Conservation (phyloP, 139 green algal species). For the Chlorella sp. region DNA sequence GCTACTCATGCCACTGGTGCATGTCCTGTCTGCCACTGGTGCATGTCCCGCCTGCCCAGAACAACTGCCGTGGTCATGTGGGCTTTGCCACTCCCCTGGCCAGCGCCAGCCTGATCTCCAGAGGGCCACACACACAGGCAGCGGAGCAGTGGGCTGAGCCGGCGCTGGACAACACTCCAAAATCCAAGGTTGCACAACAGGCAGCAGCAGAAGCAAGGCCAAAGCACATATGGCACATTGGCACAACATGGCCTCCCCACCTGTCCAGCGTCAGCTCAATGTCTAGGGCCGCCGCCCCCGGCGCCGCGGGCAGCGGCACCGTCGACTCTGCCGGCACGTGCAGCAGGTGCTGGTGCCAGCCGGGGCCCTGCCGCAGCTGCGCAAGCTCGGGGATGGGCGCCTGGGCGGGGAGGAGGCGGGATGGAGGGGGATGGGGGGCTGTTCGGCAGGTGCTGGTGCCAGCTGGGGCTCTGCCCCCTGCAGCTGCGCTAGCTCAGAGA, state of each 20-base stretch:
- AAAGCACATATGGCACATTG: not conserved
- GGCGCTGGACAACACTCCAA: too few relatives aligned
- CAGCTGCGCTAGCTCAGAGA: slow-evolving; percentile 46
- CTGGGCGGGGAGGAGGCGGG: slow-evolving; percentile 19
- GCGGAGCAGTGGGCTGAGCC: too few relatives aligned
- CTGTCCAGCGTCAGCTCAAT: slow-evolving; percentile 36
- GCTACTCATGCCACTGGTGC: not conserved
- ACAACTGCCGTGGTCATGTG: too few relatives aligned
- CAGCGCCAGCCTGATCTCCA: too few relatives aligned
- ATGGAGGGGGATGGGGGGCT: not conserved
- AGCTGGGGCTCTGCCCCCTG: slow-evolving; percentile 27
- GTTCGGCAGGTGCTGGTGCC: slow-evolving; percentile 6
- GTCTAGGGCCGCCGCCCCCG: slow-evolving; percentile 20
- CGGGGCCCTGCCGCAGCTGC: slow-evolving; percentile 33
- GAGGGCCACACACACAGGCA: too few relatives aligned
- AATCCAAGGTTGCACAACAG: too few relatives aligned
- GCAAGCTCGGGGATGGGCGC: slow-evolving; percentile 53
- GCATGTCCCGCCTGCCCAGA: too few relatives aligned
- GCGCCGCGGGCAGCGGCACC: slow-evolving; percentile 1
- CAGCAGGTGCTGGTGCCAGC: slow-evolving; percentile 21
- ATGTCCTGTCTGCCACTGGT: too few relatives aligned
- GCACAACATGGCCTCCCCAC: slow-evolving; percentile 12
- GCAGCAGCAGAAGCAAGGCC: too few relatives aligned
- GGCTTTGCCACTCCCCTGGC: too few relatives aligned
- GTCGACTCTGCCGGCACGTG: slow-evolving; percentile 4